These are phyloP conservation scores for Phaeotremella fagi DNA, from an alignment of 768 basidiomycete species.

Conservation along the genomic window DNA sequence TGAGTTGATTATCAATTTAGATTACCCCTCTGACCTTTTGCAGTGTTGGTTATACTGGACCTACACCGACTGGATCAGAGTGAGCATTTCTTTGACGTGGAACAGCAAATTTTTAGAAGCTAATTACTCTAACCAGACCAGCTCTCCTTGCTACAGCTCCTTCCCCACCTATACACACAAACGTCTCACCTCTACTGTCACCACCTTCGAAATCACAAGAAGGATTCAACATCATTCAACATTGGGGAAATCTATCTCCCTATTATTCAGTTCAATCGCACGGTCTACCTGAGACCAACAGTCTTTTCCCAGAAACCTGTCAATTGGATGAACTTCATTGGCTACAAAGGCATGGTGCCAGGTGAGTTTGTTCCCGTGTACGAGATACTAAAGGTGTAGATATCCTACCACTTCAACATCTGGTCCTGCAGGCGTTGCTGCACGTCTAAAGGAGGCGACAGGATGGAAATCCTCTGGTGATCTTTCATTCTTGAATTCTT, in stretches of 20 bases:
- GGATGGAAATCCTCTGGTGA: constrained; percentile 55
- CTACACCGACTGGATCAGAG: constrained; percentile 45
- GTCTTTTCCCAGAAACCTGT: constrained; percentile 37
- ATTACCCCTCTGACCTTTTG: too few species aligned
- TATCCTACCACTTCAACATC: constrained; percentile 38
- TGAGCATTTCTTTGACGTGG: constrained; percentile 14
- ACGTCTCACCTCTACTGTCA: constrained; percentile 34
- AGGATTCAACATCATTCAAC: constrained; percentile 42
- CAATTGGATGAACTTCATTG: constrained; percentile 40
- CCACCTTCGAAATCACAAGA: constrained; percentile 10
- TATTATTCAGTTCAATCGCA: constrained; percentile 44
- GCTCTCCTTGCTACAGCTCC: constrained; percentile 40
- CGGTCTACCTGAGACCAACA: constrained; percentile 36
- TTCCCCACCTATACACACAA: constrained; percentile 32
- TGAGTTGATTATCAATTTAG: constrained; percentile 21
- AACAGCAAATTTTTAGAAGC: too few species aligned
- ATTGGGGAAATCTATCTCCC: constrained; percentile 46
- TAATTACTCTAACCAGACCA: constrained; percentile 28
- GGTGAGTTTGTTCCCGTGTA: constrained; percentile 11
- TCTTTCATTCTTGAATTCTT: constrained; percentile 72
- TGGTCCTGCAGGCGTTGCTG: constrained; percentile 28
- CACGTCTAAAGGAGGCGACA: constrained; percentile 18
- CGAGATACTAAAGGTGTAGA: constrained; percentile 2
- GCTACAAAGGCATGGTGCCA: constrained; percentile 47
- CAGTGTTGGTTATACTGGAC: constrained; percentile 47